Evolutionary conservation across 1,139 yeast species (phyloP), one percentile per base, ranked within the genome.

Genomic region (Kluyveromyces sp.): DNA sequence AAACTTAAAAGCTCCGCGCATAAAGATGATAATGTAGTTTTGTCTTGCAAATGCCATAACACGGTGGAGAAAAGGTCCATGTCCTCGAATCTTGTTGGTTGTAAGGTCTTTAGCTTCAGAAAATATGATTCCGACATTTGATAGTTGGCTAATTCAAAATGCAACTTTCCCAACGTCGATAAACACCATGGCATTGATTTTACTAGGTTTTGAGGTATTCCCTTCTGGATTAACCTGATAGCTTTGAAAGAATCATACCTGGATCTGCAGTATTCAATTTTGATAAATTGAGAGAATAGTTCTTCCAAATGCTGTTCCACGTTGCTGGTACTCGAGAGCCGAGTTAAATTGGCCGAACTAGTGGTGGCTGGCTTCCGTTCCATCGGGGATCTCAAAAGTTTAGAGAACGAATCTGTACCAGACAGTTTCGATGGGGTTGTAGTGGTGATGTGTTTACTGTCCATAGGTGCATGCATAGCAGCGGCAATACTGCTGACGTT

Each of bases 51-150:
- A 66, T 92, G 98, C 99, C 99, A 92, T 47, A 92, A 70, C 31
- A 88, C 68, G 0, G 97, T 92, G 1, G 96, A 86, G 58, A 78
- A 88, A 56, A 81, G 79, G 58, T 92, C 97, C 94, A 92, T 87
- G 59, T 88, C 97, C 48, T 79, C 80, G 22, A 83, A 62, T 45
- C 97, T 70, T n/a, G 92, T 83, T 36, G 94, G 75, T 63, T 88
- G 96, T 19, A 80, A 49, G 45, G 67, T 68, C 42, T 96, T 73
- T 44, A 92, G 68, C 52, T 72, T 72, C 26, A 69, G 66, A 56
- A 85, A 92, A 54, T 74, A 80, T 41, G 68, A 62, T 49, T 80
- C 83, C 3, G 95, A 77, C 61, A 83, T 84, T 47, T 78, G 80
- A 63, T 92, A 92, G 59, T 88, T 84, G 19, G 85, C 94, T 53